phyloP scores from a whole-genome alignment of 1,284 basidiomycete species.

The Marasmius oreades region DNA sequence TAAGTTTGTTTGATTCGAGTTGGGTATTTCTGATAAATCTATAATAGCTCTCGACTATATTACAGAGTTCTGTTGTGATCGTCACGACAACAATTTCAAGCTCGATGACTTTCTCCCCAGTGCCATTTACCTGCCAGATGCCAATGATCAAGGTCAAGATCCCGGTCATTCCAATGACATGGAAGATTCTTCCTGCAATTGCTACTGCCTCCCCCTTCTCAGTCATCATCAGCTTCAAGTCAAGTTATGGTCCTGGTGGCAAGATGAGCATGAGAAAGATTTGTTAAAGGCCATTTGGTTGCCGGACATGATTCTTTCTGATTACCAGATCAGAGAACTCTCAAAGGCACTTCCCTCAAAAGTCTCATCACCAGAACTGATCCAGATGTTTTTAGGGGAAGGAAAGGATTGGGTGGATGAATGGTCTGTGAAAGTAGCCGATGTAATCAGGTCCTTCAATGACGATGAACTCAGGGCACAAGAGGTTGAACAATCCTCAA shows the following conservation, averaged over 20 bases:
- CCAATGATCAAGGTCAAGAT: too few species aligned
- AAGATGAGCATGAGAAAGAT: not conserved
- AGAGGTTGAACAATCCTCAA: too few species aligned
- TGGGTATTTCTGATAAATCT: not conserved
- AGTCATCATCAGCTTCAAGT: too few species aligned
- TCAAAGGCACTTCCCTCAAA: too few species aligned
- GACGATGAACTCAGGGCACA: too few species aligned
- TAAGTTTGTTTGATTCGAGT: not conserved
- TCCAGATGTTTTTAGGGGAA: not conserved
- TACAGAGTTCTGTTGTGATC: not conserved
- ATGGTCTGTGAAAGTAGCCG: too few species aligned
- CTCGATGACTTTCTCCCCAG: not conserved
- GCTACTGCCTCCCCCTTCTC: too few species aligned
- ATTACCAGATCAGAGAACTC: too few species aligned
- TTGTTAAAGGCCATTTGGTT: not conserved
- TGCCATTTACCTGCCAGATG: not conserved
- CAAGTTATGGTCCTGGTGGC: not conserved
- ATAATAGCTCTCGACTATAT: not conserved
- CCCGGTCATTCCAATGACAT: too few species aligned
- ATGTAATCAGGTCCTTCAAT: too few species aligned
- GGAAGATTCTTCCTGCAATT: not conserved
- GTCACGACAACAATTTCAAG: not conserved
- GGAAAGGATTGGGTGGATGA: not conserved
- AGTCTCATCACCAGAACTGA: too few species aligned
- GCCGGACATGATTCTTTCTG: not conserved